Base-by-base conservation (phyloP, 1,284 basidiomycete genomes). In the Thecaphora frezii region DNA sequence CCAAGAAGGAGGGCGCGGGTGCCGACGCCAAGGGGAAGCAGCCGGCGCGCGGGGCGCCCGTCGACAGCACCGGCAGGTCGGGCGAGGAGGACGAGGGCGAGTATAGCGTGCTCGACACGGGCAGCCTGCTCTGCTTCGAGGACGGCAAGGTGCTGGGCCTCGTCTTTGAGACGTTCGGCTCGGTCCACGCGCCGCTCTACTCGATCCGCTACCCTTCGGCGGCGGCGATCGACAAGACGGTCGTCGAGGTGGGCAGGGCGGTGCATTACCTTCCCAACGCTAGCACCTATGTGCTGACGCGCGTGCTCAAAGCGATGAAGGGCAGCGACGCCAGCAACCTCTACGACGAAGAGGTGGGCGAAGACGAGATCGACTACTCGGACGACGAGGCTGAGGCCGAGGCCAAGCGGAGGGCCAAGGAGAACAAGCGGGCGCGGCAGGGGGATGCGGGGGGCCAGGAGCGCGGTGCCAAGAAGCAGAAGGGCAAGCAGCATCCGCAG, bases 271-370 rank as follows among this genome's bases (percentile, higher is more conserved):
- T 90, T 28, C 90, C 90, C 1, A 79, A 81, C 25, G 85, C 85
- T 42, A 91, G 89, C 79, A 84, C 84, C 44, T 91, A 90, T 69
- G 87, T 93, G 36, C 89, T 89, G 72, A 83, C 91, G 12, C 82
- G 83, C 42, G 84, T 86, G 46, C 83, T 93, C 37, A 66, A 71
- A 23, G 77, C 80, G 7, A 82, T 80, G 24, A 91, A 87, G 73
- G 91, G 91, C 37, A 91, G 89, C 69, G 91, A 93, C 68, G 91
- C 91, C n/a, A 91, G 89, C 75, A 93, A 93, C 77, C 83, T 91
- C 8, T 86, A 90, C 69, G 91, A 93, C 70, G 91, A 93, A 79
- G 91, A 93, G 73, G 88, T 89, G 1, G 88, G 82, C 2, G 90
- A 89, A 14, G 86, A 90, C 51, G 91, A 93, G 71, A 72, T 90